Percentiles rank a stretch among this genome's conserved stretches.
phyloP scores from a whole-genome alignment of 2,329 filamentous ascomycete species.

The Diaporthe destruens region DNA sequence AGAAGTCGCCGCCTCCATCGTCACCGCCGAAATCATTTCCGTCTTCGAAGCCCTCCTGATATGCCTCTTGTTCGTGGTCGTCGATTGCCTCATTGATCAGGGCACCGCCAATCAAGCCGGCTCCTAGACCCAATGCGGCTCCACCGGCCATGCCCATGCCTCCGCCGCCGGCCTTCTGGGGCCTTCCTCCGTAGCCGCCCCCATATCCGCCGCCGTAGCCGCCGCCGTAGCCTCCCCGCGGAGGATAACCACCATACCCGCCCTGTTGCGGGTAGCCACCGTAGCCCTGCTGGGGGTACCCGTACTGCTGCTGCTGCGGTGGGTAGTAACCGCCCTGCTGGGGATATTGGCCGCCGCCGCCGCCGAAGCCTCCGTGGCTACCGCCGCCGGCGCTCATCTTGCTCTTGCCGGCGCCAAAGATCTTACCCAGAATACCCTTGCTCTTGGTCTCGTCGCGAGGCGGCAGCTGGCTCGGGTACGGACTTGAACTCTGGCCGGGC shows the following conservation, averaged over 20 bases:
- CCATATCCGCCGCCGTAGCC: slow-evolving; percentile 51
- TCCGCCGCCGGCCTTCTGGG: slow-evolving; percentile 49
- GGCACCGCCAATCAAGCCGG: slow-evolving; percentile 83
- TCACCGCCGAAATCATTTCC: slow-evolving; percentile 38
- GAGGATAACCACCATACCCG: slow-evolving; percentile 46
- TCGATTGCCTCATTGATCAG: slow-evolving; percentile 77
- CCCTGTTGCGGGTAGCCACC: slow-evolving; percentile 42
- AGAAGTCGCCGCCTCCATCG: slow-evolving; percentile 55
- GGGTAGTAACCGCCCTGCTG: slow-evolving; percentile 53
- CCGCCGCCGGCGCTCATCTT: slow-evolving; percentile 51
- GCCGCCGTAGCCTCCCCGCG: slow-evolving; percentile 50
- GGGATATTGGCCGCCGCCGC: slow-evolving; percentile 46
- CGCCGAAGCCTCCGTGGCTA: slow-evolving; percentile 46
- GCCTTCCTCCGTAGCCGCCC: slow-evolving; percentile 50
- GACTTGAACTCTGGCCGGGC: slow-evolving; percentile 46
- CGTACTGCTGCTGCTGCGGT: slow-evolving; percentile 47
- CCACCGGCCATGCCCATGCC: slow-evolving; percentile 79
- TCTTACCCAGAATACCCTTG: slow-evolving; percentile 65
- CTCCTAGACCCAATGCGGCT: slow-evolving; percentile 82
- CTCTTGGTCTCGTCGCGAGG: slow-evolving; percentile 56
- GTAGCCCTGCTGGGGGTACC: slow-evolving; percentile 51
- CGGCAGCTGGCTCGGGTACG: slow-evolving; percentile 58
- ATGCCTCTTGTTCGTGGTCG: slow-evolving; percentile 59
- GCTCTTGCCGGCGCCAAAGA: slow-evolving; percentile 61
- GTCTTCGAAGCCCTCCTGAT: slow-evolving; percentile 49